A percentile compares a stretch with the other conserved stretches of the same genome.
Evolutionary conservation across 2,329 filamentous ascomycete genomes (phyloP).

Genomic region (Pseudocercospora fijiensis): DNA sequence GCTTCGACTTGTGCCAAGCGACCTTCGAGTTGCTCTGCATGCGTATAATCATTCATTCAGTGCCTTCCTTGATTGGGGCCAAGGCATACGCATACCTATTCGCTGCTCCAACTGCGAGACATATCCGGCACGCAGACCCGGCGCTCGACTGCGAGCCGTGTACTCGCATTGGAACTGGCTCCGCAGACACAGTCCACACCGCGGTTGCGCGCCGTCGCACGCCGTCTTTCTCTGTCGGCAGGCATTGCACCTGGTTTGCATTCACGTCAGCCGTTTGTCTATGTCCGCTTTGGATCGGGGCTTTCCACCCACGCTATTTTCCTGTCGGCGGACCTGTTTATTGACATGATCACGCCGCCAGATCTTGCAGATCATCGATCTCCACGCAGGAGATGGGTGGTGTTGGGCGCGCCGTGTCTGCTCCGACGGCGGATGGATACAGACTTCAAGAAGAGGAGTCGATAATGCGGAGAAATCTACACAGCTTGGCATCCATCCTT

Average conservation of each 20-base stretch:
- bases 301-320: conserved; percentile 12
- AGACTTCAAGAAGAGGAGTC: background rate
- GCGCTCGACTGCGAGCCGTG: conserved; percentile 25
- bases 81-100: conserved; percentile 32
- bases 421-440: conserved; percentile 7
- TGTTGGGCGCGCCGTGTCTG: conserved; percentile 9
- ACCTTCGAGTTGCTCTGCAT: conserved; percentile 27
- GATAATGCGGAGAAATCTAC: conserved; percentile 3
- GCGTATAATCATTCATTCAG: conserved; percentile 26
- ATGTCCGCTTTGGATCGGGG: background rate
- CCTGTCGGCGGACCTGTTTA: conserved; percentile 2
- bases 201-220: conserved; percentile 31
- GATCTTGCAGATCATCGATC: background rate
- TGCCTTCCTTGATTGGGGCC: too few species aligned
- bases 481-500: background rate
- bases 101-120: conserved; percentile 41
- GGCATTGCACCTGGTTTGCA: conserved; percentile 29
- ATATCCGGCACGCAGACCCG: conserved; percentile 48
- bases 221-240: conserved; percentile 33
- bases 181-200: conserved; percentile 29
- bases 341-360: background rate
- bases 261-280: background rate
- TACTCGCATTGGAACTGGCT: conserved; percentile 32
- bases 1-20: conserved; percentile 10
- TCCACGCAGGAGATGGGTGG: background rate